Percentiles rank a stretch among this genome's conserved stretches.
phyloP scores from a whole-genome alignment of 2,329 filamentous ascomycete species.

The Nemania bipapillata region DNA sequence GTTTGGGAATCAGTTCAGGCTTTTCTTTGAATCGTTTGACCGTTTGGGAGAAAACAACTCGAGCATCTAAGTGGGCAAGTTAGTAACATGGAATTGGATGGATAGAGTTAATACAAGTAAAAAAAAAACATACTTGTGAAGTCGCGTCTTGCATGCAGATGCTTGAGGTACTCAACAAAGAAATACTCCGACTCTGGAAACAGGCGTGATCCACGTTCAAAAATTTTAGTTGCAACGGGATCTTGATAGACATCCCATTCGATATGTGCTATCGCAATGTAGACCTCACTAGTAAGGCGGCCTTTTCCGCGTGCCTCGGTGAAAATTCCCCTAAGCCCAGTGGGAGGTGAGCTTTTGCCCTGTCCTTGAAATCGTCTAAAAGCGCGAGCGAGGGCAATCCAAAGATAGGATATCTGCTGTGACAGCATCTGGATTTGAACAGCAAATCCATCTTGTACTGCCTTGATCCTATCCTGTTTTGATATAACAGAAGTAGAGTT shows the following conservation, averaged over 20 bases:
- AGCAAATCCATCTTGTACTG: conserved; percentile 73
- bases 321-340: conserved; percentile 87
- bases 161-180: conserved; percentile 94
- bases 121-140: conserved; percentile 78
- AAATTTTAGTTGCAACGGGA: conserved; percentile 89
- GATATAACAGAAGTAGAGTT: conserved; percentile 61
- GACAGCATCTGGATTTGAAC: conserved; percentile 80
- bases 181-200: conserved; percentile 95
- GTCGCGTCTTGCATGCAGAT: conserved; percentile 90
- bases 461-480: conserved; percentile 72
- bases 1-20: conserved; percentile 76
- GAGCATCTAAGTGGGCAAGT: conserved; percentile 72
- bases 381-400: conserved; percentile 93
- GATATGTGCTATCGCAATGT: conserved; percentile 90
- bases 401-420: conserved; percentile 87
- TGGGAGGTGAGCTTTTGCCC: conserved; percentile 67
- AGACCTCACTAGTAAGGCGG: conserved; percentile 91
- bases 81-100: conserved; percentile 24
- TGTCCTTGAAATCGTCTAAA: conserved; percentile 95
- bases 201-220: conserved; percentile 90
- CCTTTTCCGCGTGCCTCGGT: conserved; percentile 87
- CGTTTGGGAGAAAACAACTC: conserved; percentile 94
- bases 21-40: conserved; percentile 84
- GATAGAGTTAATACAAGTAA: conserved; percentile 19
- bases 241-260: conserved; percentile 98